Evolutionary conservation across 176 grass and related monocot species (phyloP).

Genomic region (Avena insularis): DNA sequence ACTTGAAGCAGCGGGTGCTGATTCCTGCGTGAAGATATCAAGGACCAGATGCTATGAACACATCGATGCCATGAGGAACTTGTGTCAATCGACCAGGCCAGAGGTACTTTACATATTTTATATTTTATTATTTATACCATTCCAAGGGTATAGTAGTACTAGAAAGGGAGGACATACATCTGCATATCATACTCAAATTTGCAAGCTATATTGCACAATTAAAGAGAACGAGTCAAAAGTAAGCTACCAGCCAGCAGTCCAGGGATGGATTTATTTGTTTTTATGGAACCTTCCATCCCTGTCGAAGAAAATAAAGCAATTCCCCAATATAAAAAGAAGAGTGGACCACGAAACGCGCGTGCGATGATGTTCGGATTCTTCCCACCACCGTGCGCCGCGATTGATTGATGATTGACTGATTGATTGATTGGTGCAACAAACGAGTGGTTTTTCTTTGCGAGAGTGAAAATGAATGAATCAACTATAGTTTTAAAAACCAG

Average conservation of each 20-base stretch:
- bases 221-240: background rate
- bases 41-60: slow-evolving; percentile 35
- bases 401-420: background rate
- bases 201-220: background rate
- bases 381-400: background rate
- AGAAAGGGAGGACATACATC: background rate
- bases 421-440: background rate
- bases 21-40: slow-evolving; percentile 39
- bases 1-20: background rate
- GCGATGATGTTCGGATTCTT: too few species aligned
- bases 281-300: slow-evolving; percentile 1
- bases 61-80: slow-evolving; percentile 48
- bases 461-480: background rate
- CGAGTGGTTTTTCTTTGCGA: background rate
- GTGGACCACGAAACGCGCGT: background rate
- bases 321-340: background rate
- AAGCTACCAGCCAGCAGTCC: background rate
- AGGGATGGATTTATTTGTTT: background rate
- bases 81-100: slow-evolving; percentile 60
- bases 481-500: background rate
- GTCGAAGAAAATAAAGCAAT: background rate
- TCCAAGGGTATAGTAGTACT: background rate
- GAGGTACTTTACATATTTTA: slow-evolving; percentile 35
- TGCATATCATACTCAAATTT: background rate
- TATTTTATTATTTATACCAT: background rate